Evolutionary conservation across 1,139 yeast species (phyloP).

Genomic region (Hansenula sp.): DNA sequence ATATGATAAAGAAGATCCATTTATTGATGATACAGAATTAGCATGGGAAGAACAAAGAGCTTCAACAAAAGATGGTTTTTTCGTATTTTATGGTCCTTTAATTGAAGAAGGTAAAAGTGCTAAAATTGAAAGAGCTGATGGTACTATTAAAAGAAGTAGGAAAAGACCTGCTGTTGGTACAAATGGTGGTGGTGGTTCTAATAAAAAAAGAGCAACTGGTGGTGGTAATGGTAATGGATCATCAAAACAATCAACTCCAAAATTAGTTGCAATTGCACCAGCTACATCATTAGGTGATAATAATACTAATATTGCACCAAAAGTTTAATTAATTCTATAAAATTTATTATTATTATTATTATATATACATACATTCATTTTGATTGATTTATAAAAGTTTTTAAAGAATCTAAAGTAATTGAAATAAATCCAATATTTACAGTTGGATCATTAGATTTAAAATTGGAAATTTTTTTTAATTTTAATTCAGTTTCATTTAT

Average conservation of each 20-base stretch:
- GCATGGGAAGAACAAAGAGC: conserved; percentile 93
- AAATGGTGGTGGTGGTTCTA: conserved; percentile 13
- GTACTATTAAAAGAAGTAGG: conserved; percentile 33
- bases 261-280: conserved; percentile 5
- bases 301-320: conserved; percentile 6
- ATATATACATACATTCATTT: not conserved
- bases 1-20: conserved; percentile 91
- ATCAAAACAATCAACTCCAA: conserved; percentile 2
- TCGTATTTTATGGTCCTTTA: conserved; percentile 92
- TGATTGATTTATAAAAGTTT: conserved; percentile 12
- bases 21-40: conserved; percentile 91
- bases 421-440: conserved; percentile 35
- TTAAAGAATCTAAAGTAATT: conserved; percentile 36
- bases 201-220: conserved; percentile 12
- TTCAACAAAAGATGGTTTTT: conserved; percentile 91
- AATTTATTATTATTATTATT: not conserved
- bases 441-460: conserved; percentile 21
- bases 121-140: conserved; percentile 36
- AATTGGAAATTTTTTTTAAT: conserved; percentile 1
- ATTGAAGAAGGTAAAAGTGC: conserved; percentile 58
- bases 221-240: conserved; percentile 2
- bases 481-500: conserved; percentile 6
- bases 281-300: no score
- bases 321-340: not conserved
- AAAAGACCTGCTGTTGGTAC: conserved; percentile 12